Evolutionary conservation across 176 grass and related monocot genomes (phyloP).

Genomic region (Ensete ventricosum): DNA sequence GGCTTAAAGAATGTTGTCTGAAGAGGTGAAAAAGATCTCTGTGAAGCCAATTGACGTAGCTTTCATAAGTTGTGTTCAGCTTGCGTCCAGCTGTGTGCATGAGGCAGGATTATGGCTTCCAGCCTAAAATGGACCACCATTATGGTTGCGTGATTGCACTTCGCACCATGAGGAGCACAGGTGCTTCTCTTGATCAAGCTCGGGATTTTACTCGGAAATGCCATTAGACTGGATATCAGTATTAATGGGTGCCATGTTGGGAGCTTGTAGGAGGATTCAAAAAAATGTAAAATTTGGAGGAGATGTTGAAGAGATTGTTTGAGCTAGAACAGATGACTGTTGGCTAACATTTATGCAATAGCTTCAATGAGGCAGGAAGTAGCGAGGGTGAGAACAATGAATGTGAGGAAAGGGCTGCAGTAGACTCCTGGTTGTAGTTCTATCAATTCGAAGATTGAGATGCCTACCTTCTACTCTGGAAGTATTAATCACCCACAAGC

Average conservation of each 20-base stretch:
- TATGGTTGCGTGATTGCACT: slow-evolving; percentile 59
- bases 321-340: slow-evolving; percentile 47
- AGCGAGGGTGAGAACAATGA: slow-evolving; percentile 42
- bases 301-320: slow-evolving; percentile 46
- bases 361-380: slow-evolving; percentile 63
- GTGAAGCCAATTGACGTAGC: slow-evolving; percentile 34
- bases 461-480: slow-evolving; percentile 66
- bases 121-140: slow-evolving; percentile 42
- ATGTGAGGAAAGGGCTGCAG: slow-evolving; percentile 44
- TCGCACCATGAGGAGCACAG: slow-evolving; percentile 25
- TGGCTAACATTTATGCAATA: slow-evolving; percentile 78
- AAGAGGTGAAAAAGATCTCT: slow-evolving; percentile 44
- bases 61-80: slow-evolving; percentile 40
- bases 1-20: slow-evolving; percentile 31
- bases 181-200: slow-evolving; percentile 30
- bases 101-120: slow-evolving; percentile 37
- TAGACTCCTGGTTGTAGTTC: slow-evolving; percentile 66
- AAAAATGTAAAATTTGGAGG: slow-evolving; percentile 55
- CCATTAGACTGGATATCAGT: slow-evolving; percentile 40
- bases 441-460: slow-evolving; percentile 42
- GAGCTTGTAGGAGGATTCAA: slow-evolving; percentile 53
- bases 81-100: slow-evolving; percentile 50
- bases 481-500: slow-evolving; percentile 60
- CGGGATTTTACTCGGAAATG: slow-evolving; percentile 52
- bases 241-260: slow-evolving; percentile 66